Evolutionary conservation across 768 basidiomycete species (phyloP), one percentile per base, ranked within the genome.

Genomic region (Tylopilus sp.): DNA sequence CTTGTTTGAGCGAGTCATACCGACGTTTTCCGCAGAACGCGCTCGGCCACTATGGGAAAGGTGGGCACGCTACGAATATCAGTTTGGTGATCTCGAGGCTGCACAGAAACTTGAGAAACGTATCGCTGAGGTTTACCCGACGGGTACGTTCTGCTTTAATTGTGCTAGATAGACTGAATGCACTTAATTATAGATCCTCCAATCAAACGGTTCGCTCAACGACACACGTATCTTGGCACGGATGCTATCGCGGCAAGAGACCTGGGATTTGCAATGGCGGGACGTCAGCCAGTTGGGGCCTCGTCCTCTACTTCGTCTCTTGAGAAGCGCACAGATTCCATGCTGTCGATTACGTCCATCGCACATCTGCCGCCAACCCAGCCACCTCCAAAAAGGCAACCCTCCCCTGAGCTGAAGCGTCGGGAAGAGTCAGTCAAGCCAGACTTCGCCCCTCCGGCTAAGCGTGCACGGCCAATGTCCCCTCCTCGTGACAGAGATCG

Each of bases 11-110:
- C 82, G 90, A 23, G 85, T 91, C 7, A 88, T 95, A 22, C 69
- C 77, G 15, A 86, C 79, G 4, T 92, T 97, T 67, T 70, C 86
- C 11, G 73, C 88, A 8, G 88, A 91, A 40, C 81, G 82, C 38
- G 91, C 91, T 15, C 77, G 89, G 31, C 85, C 88, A 0, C 77
- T 98, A 17, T 99, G 95, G 95, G 93, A 97, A 63, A 82, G 91
- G 40, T 98, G 95, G 97, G 86, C 93, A 4, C 79, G 87, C 49
- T 95, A 95, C 71, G 92, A 97, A 68, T 98, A 94, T 71, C 86
- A 91, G 61, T 98, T 89, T 62, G 92, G 92, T n/a, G 92, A 95
- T 69, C 75, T 95, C 31, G 85, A 89, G 39, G 87, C 90, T 2
- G 82, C 90, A 3, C 83, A 89, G 58, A 91, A 95, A 69, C 80